A percentile compares a stretch with the other conserved stretches of the same genome.
Evolutionary conservation across 768 basidiomycete genomes (phyloP).

Genomic region (Psilocybe tampanensis): DNA sequence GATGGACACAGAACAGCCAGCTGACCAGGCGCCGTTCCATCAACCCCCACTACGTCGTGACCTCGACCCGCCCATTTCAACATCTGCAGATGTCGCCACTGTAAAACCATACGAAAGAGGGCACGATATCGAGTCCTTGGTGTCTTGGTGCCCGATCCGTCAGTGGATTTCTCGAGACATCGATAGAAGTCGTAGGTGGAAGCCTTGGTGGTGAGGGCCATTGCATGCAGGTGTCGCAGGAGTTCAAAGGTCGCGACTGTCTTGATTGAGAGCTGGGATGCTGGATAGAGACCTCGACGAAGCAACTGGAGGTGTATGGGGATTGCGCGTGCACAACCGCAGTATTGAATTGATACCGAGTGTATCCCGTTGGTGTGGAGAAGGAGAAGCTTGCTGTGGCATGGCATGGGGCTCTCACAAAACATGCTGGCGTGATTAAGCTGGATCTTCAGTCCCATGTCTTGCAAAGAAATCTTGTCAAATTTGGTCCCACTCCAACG

Average conservation of each 20-base stretch:
- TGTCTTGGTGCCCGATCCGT: not conserved
- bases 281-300: slow-evolving; percentile 12
- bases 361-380: slow-evolving; percentile 6
- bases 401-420: not conserved
- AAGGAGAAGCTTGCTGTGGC: slow-evolving; percentile 4
- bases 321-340: not conserved
- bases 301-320: slow-evolving; percentile 3
- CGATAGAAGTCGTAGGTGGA: slow-evolving; percentile 13
- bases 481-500: slow-evolving; percentile 1
- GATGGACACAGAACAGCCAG: slow-evolving; percentile 33
- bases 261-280: slow-evolving; percentile 1
- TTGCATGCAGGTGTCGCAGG: not conserved
- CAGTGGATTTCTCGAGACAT: slow-evolving; percentile 3
- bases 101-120: slow-evolving; percentile 9
- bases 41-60: slow-evolving; percentile 20
- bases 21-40: slow-evolving; percentile 23
- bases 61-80: slow-evolving; percentile 26
- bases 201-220: slow-evolving; percentile 5
- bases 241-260: slow-evolving; percentile 13
- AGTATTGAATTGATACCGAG: not conserved
- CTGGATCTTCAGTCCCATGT: slow-evolving; percentile 4
- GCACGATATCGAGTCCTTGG: slow-evolving; percentile 6
- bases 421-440: slow-evolving; percentile 1
- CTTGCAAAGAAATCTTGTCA: not conserved
- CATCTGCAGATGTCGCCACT: slow-evolving; percentile 28